phyloP scores from a whole-genome alignment of 257 asterid genomes.

The Przewalskia tangutica region DNA sequence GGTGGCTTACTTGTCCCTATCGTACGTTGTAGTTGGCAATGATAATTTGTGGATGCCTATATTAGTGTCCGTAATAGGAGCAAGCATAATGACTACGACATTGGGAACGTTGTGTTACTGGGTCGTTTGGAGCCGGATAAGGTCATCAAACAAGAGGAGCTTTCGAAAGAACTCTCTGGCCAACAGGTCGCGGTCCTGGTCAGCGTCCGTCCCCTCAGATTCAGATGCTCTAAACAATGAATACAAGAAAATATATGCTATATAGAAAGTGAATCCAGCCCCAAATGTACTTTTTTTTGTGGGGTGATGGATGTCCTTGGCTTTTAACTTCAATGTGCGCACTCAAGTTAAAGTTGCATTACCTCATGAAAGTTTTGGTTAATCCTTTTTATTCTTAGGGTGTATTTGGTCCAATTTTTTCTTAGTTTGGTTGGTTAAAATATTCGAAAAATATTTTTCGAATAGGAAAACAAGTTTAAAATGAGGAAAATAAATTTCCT shows the following conservation, averaged over 20 bases:
- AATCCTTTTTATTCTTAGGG: not conserved
- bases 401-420: too few species aligned
- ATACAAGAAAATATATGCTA: slow-evolving; percentile 70
- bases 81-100: slow-evolving; percentile 29
- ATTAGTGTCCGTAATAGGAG: slow-evolving; percentile 32
- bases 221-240: slow-evolving; percentile 48
- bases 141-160: slow-evolving; percentile 21
- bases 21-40: slow-evolving; percentile 30
- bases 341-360: not conserved
- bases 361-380: not conserved
- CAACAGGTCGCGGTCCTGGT: slow-evolving; percentile 32
- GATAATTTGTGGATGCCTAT: slow-evolving; percentile 30
- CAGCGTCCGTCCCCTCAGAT: slow-evolving; percentile 41
- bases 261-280: slow-evolving; percentile 17
- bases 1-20: slow-evolving; percentile 32
- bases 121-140: slow-evolving; percentile 32
- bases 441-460: too few species aligned
- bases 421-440: too few species aligned
- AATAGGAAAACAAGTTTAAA: too few species aligned
- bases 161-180: slow-evolving; percentile 21
- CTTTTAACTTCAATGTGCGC: not conserved
- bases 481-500: too few species aligned
- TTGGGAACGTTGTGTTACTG: slow-evolving; percentile 44
- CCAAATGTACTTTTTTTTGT: not conserved
- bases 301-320: slow-evolving; percentile 1